phyloP scores from a whole-genome alignment of 495 filamentous ascomycete species.

The Cenococcum geophilum region DNA sequence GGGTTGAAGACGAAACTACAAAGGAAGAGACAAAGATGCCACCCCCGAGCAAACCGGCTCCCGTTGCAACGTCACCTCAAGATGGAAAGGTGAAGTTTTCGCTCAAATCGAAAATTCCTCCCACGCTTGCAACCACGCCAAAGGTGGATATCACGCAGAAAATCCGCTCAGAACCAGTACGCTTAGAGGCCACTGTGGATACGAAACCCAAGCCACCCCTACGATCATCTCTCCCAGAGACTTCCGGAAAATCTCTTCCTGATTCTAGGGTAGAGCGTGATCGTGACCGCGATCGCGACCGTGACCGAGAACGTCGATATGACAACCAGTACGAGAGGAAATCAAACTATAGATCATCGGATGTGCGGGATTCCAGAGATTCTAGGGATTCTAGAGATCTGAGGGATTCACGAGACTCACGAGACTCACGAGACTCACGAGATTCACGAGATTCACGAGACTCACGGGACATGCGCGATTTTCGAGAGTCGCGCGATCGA shows the following conservation, averaged over 20 bases:
- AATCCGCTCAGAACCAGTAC: slow-evolving; percentile 51
- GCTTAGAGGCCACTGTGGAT: slow-evolving; percentile 10
- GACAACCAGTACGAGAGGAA: slow-evolving; percentile 27
- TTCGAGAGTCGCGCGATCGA: slow-evolving; percentile 41
- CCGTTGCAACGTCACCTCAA: slow-evolving; percentile 43
- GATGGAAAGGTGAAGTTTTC: slow-evolving; percentile 80
- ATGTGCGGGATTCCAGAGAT: slow-evolving; percentile 44
- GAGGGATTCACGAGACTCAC: slow-evolving; percentile 26
- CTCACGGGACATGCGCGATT: slow-evolving; percentile 41
- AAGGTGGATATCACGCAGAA: slow-evolving; percentile 70
- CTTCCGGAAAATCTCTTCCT: slow-evolving; percentile 17
- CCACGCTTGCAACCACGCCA: slow-evolving; percentile 48
- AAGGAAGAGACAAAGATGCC: slow-evolving; percentile 47
- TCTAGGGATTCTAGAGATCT: slow-evolving; percentile 20
- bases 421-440: slow-evolving; percentile 28
- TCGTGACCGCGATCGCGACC: slow-evolving; percentile 42
- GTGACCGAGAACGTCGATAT: slow-evolving; percentile 38
- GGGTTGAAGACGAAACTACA: slow-evolving; percentile 53
- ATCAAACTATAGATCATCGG: slow-evolving; percentile 33
- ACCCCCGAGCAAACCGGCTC: slow-evolving; percentile 45
- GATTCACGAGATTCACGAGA: slow-evolving; percentile 34
- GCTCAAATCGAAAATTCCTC: slow-evolving; percentile 64
- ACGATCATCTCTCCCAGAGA: slow-evolving; percentile 21
- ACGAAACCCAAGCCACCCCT: slow-evolving; percentile 14
- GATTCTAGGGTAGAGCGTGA: slow-evolving; percentile 29